Percentiles rank a stretch among this genome's conserved stretches.
These are phyloP conservation scores for Tilletia walkeri DNA, from an alignment of 1,284 basidiomycete species.

Conservation along the genomic window DNA sequence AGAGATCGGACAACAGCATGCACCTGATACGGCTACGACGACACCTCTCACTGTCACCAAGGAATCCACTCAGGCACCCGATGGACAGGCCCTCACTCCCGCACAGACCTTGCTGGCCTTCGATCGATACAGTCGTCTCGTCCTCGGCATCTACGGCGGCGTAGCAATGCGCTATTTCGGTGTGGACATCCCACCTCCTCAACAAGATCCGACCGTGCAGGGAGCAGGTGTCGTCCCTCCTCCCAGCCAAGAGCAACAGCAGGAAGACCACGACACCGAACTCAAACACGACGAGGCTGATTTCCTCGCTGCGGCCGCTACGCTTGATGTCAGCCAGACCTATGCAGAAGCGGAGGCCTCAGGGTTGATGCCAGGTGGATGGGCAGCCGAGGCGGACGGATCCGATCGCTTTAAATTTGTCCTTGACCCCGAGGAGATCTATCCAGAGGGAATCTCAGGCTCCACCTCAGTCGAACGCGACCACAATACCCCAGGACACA, in stretches of 20 bases:
- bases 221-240: conserved; percentile 1
- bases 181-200: background rate
- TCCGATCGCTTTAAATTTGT: conserved; percentile 2
- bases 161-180: conserved; percentile 16
- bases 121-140: conserved; percentile 40
- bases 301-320: background rate
- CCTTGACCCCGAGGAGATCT: background rate
- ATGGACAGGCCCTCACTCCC: conserved; percentile 1
- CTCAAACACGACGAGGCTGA: conserved; percentile 16
- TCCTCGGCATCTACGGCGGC: conserved; percentile 47
- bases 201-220: background rate
- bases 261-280: conserved; percentile 12
- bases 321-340: background rate
- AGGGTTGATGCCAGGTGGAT: background rate
- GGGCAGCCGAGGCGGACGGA: background rate
- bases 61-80: background rate
- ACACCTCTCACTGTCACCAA: conserved; percentile 1
- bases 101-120: conserved; percentile 1
- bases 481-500: background rate
- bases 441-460: background rate
- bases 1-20: conserved; percentile 34
- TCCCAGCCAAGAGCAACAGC: background rate
- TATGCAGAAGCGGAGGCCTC: conserved; percentile 12
- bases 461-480: conserved; percentile 15
- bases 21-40: background rate